phyloP scores from a whole-genome alignment of 305 asterid genomes.

The Fraxinus greggii region DNA sequence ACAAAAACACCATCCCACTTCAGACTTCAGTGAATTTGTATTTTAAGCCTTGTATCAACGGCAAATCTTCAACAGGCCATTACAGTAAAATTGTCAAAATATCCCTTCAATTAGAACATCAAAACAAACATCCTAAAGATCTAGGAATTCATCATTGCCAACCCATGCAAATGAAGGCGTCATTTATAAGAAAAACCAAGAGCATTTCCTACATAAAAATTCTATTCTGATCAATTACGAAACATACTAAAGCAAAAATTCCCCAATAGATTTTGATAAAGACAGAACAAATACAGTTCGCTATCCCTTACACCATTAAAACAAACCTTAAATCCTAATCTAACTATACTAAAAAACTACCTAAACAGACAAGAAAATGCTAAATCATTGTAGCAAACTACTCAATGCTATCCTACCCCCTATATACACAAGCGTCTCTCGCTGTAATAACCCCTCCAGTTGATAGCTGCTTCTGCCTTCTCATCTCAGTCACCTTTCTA shows the following conservation, averaged over 20 bases:
- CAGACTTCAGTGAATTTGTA: background rate
- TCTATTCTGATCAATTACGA: constrained; percentile 29
- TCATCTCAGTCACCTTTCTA: constrained; percentile 56
- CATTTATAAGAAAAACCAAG: constrained; percentile 2
- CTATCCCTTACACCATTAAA: constrained; percentile 33
- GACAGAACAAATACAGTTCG: constrained; percentile 23
- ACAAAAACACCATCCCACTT: background rate
- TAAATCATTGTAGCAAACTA: constrained; percentile 12
- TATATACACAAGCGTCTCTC: constrained; percentile 39
- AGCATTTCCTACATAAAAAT: constrained; percentile 13
- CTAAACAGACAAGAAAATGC: constrained; percentile 11
- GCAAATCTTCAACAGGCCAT: background rate
- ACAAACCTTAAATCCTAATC: constrained; percentile 29
- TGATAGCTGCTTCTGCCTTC: constrained; percentile 37
- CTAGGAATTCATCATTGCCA: background rate
- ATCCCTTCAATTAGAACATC: background rate
- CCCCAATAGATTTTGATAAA: constrained; percentile 29
- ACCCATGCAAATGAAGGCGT: constrained; percentile 9
- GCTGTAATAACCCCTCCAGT: constrained; percentile 24
- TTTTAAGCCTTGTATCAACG: background rate
- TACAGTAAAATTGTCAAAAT: background rate
- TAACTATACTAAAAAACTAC: constrained; percentile 20
- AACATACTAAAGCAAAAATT: constrained; percentile 36
- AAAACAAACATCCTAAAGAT: background rate
- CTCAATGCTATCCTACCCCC: constrained; percentile 36